Evolutionary conservation across 768 basidiomycete genomes (phyloP), one percentile per base, ranked within the genome.

Genomic region (Rhodocollybia butyracea): DNA sequence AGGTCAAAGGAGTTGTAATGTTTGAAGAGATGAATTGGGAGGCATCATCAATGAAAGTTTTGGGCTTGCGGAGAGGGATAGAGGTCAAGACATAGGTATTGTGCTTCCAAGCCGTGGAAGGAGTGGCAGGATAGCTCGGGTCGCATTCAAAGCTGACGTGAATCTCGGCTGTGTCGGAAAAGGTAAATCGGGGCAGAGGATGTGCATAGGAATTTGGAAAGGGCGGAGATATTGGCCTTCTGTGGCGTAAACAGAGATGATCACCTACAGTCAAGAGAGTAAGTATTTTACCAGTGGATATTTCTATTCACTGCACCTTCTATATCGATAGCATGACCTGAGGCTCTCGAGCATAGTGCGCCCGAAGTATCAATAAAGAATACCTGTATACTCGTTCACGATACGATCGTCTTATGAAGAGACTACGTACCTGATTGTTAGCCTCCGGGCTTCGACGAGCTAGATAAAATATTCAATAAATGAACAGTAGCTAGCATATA

Each of bases 361-460:
- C 91, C 91, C 19, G 82, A 80, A 2, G 81, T 78, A 66, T 94
- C 91, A 51, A 93, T 81, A 72, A 89, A 93, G 72, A 91, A 93
- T 17, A 93, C 88, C n/a, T n/a, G n/a, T n/a, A n/a, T n/a, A n/a
- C n/a, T n/a, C n/a, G n/a, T n/a, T n/a, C n/a, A n/a, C n/a, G n/a
- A n/a, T n/a, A n/a, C n/a, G n/a, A n/a, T n/a, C n/a, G n/a, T n/a
- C n/a, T n/a, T n/a, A n/a, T n/a, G n/a, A n/a, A n/a, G n/a, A n/a
- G n/a, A n/a, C n/a, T n/a, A n/a, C n/a, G n/a, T n/a, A n/a, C n/a
- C 76, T 92, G 90, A 61, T 94, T 93, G 58, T 89, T 84, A 2
- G 84, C 76, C 31, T 80, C 78, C 0, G 86, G 87, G 57, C 76
- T 78, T 56, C 91, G 75, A 65, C 90, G 78, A 45, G 77, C 90